Evolutionary conservation across 495 filamentous ascomycete genomes (phyloP).

Genomic region (Xylaria telfairii): DNA sequence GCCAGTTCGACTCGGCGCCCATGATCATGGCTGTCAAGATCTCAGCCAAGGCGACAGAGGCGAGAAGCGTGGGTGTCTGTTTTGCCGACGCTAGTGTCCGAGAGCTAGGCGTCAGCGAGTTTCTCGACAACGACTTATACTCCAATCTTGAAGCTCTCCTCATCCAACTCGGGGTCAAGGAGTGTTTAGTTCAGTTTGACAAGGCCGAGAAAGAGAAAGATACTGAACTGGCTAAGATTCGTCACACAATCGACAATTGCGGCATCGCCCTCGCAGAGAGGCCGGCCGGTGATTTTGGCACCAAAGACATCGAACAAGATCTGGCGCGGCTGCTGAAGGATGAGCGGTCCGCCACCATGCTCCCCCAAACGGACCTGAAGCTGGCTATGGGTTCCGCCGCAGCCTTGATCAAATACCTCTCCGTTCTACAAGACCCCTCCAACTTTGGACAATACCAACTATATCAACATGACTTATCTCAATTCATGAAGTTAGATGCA

Average conservation of each 20-base stretch:
- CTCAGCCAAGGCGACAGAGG: constrained; percentile 82
- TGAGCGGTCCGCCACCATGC: constrained; percentile 73
- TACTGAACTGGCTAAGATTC: constrained; percentile 85
- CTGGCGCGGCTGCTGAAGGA: constrained; percentile 83
- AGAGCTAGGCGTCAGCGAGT: constrained; percentile 96
- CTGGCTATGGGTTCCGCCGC: constrained; percentile 95
- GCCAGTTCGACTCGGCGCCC: constrained; percentile 84
- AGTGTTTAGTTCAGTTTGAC: constrained; percentile 84
- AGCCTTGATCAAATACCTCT: constrained; percentile 94
- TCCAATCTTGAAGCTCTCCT: constrained; percentile 97
- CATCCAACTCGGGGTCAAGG: constrained; percentile 94
- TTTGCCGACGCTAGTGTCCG: constrained; percentile 98
- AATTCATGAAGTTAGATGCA: constrained; percentile 99
- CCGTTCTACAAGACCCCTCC: constrained; percentile 83
- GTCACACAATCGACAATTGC: constrained; percentile 86
- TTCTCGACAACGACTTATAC: constrained; percentile 96
- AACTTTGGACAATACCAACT: constrained; percentile 98
- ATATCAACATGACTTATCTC: constrained; percentile 95
- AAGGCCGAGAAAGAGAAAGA: constrained; percentile 74
- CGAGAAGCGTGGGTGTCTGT: constrained; percentile 88
- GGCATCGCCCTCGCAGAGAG: constrained; percentile 87
- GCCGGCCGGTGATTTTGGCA: constrained; percentile 77
- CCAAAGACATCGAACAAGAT: constrained; percentile 95
- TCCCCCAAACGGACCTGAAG: constrained; percentile 94
- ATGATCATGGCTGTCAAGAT: constrained; percentile 96